Base-by-base conservation (phyloP, 768 basidiomycete genomes). In the Termitomyces sp. region DNA sequence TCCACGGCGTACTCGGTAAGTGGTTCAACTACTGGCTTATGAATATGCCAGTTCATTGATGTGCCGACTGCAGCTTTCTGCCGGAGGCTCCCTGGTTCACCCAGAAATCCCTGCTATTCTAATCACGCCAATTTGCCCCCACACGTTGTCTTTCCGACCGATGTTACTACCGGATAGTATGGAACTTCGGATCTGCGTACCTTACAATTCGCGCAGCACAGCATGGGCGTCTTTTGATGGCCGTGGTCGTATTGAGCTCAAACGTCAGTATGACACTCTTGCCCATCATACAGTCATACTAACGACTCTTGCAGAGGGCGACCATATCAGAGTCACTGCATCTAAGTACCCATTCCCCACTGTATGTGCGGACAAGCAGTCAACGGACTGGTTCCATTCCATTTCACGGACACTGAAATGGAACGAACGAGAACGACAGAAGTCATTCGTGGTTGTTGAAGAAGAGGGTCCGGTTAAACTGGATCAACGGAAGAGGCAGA, bases 151-250 rank as follows among this genome's bases (percentile, higher is more conserved):
- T 30, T 99, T 99, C 82, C 85, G 97, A 47, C 97, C 97, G 3
- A 98, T 99, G 95, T 84, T 99, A 6, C 79, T 99, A 26, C 97
- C 97, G 7, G 97, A 99, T 69, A 95, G 90, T 68, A 98, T 98
- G 94, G 96, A 98, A 68, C 80, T 99, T 41, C 87, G 97, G 4
- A 93, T 99, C 36, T 98, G 96, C 66, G 97, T 99, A n/a, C 97
- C 97, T 9, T 98, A 93, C 77, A 98, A 98, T 72, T 97, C 95
- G 26, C 80, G 97, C 48, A 96, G 94, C 68, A 99, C 96, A 0
- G 97, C 97, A 8, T 99, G 97, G 97, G 97, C 92, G 9, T 95
- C 93, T 23, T 99, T 99, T 70, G 97, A 99, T 68, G 97, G 97
- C 23, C 86, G 97, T 48, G 97, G 97, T 1, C 84, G 97, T 36